Conservation (phyloP, 2,329 filamentous ascomycete species). For the Pseudogymnoascus sp. region DNA sequence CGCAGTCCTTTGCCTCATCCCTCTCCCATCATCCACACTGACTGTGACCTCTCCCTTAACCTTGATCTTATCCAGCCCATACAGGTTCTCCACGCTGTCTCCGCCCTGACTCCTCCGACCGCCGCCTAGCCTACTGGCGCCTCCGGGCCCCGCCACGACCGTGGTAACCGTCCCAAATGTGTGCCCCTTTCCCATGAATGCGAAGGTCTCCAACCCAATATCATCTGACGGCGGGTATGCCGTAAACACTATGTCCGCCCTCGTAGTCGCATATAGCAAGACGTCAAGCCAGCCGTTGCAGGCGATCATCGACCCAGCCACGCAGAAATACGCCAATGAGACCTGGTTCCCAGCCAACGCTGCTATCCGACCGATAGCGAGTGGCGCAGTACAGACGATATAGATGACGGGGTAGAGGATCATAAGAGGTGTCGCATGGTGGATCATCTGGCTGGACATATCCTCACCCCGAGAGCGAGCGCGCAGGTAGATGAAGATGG, state of each 20-base stretch:
- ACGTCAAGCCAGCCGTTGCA: background rate
- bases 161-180: background rate
- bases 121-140: background rate
- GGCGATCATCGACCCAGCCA: background rate
- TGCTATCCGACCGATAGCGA: background rate
- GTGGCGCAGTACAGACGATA: background rate
- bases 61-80: background rate
- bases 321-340: background rate
- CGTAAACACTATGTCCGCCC: background rate
- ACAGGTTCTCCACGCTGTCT: background rate
- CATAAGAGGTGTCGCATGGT: background rate
- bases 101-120: background rate
- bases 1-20: background rate
- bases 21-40: background rate
- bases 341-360: background rate
- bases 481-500: conserved; percentile 14
- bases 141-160: background rate
- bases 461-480: background rate
- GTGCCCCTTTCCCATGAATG: background rate
- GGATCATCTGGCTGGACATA: background rate
- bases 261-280: background rate
- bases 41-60: background rate
- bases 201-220: background rate
- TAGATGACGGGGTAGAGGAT: background rate
- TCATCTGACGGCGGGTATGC: background rate